Conservation (phyloP, 257 asterid species). For the Ilex asprella region DNA sequence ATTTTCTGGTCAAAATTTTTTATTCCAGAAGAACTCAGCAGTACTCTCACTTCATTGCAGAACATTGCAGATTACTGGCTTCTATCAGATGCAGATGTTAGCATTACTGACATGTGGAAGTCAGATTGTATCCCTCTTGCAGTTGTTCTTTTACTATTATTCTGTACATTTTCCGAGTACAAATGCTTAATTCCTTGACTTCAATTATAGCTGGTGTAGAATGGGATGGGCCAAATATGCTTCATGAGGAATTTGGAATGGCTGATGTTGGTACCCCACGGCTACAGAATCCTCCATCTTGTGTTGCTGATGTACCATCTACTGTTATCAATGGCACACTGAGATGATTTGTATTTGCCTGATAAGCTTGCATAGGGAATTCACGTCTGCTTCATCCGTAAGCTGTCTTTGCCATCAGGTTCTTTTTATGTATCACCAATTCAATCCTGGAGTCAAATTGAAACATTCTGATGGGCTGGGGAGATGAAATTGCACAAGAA, state of each 20-base stretch:
- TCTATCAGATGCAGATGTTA: conserved; percentile 66
- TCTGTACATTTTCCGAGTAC: background rate
- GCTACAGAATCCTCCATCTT: background rate
- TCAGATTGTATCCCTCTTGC: conserved; percentile 4
- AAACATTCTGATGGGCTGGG: no score
- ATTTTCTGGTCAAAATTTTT: background rate
- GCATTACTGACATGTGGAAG: conserved; percentile 95
- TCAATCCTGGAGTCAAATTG: no score
- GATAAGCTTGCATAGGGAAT: no score
- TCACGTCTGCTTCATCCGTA: no score
- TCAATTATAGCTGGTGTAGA: background rate
- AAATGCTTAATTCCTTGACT: background rate
- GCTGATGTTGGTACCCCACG: background rate
- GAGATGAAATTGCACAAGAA: no score
- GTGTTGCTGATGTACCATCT: background rate
- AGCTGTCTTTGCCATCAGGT: no score
- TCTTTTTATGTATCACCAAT: no score
- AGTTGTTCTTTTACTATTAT: no score
- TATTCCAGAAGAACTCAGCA: background rate
- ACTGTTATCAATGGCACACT: background rate
- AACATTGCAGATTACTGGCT: conserved; percentile 79
- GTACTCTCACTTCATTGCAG: background rate
- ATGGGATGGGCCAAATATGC: background rate
- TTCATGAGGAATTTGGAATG: background rate
- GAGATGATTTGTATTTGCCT: background rate